phyloP scores from a whole-genome alignment of 2,329 filamentous ascomycete genomes.

The Alternaria dauci region DNA sequence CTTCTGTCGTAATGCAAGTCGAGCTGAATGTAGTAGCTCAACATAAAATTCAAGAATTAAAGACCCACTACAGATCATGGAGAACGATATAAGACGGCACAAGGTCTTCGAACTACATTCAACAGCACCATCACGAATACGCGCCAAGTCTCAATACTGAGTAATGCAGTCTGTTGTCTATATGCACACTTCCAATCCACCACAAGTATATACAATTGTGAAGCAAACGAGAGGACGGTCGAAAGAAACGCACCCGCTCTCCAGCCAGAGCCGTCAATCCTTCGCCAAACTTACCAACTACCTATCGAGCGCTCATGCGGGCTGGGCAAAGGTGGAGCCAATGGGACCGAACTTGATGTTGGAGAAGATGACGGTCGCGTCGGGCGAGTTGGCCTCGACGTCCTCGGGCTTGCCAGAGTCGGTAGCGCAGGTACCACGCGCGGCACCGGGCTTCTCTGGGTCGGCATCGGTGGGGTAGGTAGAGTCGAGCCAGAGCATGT shows the following conservation, averaged over 20 bases:
- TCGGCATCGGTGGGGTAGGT: slow-evolving; percentile 63
- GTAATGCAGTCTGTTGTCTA: slow-evolving; percentile 18
- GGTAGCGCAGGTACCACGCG: slow-evolving; percentile 50
- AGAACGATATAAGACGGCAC: no score
- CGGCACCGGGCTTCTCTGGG: slow-evolving; percentile 44
- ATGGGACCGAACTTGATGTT: slow-evolving; percentile 54
- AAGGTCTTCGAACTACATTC: no score
- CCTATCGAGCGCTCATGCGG: slow-evolving; percentile 29
- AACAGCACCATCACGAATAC: no score
- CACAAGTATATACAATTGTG: slow-evolving; percentile 22
- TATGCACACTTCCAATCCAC: slow-evolving; percentile 14
- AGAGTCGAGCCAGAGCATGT: slow-evolving; percentile 80
- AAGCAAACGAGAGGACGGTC: slow-evolving; percentile 17
- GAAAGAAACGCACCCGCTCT: not conserved
- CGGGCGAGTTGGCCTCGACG: slow-evolving; percentile 48
- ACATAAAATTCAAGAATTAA: not conserved
- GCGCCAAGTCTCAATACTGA: not conserved
- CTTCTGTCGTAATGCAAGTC: no score
- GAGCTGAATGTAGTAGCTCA: not conserved
- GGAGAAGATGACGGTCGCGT: slow-evolving; percentile 48
- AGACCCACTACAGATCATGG: not conserved
- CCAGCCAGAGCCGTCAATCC: not conserved
- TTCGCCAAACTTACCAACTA: not conserved
- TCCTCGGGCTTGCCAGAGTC: slow-evolving; percentile 48
- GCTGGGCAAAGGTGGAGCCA: slow-evolving; percentile 49